phyloP scores from a whole-genome alignment of 495 filamentous ascomycete genomes.

The Recurvomyces mirabilis region DNA sequence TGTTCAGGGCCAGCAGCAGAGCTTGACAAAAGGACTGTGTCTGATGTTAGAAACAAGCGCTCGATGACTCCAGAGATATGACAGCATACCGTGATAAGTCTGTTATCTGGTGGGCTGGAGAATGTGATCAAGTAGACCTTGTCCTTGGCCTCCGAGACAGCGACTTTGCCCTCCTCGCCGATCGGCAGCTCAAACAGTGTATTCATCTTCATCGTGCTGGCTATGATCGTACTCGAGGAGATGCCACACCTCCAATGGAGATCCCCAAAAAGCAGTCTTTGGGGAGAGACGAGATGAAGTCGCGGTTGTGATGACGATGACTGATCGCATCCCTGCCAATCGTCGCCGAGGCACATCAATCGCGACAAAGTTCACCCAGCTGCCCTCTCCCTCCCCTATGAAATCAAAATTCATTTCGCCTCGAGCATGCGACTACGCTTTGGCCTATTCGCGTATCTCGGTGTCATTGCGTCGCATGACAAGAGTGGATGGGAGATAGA shows the following conservation, averaged over 20 bases:
- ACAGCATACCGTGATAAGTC: conserved; percentile 46
- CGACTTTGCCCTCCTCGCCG: conserved; percentile 3
- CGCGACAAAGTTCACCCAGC: too few relatives aligned
- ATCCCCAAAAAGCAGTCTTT: neutral
- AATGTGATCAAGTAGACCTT: conserved; percentile 64
- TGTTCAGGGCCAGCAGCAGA: conserved; percentile 56
- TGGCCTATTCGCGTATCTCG: too few relatives aligned
- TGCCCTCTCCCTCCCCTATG: too few relatives aligned
- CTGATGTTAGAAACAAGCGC: neutral
- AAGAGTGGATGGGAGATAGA: too few relatives aligned
- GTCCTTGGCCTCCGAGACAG: conserved; percentile 9
- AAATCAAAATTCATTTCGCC: too few relatives aligned
- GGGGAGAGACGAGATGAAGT: neutral
- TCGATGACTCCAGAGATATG: neutral
- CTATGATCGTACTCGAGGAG: too few relatives aligned
- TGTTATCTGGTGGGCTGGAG: conserved; percentile 58
- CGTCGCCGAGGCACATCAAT: too few relatives aligned
- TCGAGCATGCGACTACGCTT: too few relatives aligned
- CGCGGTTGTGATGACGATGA: neutral
- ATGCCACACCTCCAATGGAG: too few relatives aligned
- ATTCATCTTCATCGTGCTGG: too few relatives aligned
- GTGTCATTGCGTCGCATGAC: too few relatives aligned
- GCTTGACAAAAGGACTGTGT: conserved; percentile 46
- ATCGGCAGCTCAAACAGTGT: conserved; percentile 20
- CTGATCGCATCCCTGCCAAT: neutral